A percentile compares a stretch with the other conserved stretches of the same genome.
Conservation (phyloP, 73 alveolate species). For the Diophrys sp. region DNA sequence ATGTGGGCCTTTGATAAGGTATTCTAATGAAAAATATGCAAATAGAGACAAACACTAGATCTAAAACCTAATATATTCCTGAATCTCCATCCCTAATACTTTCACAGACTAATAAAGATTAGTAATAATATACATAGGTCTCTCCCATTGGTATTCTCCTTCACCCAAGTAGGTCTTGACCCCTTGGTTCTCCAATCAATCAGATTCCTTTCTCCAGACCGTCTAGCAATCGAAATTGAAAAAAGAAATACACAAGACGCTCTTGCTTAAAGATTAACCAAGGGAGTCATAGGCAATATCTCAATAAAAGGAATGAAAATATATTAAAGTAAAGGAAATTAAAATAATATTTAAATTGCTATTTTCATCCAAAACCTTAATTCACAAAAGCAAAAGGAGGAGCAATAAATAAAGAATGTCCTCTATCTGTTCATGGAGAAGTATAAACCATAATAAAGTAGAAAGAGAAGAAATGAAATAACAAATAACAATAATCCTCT, state of each 20-base stretch:
- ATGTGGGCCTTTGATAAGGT: constrained; percentile 71
- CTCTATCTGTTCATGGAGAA: constrained; percentile 16
- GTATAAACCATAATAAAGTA: not conserved
- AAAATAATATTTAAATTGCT: constrained; percentile 55
- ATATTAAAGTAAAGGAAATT: constrained; percentile 45
- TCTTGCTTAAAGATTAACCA: constrained; percentile 40
- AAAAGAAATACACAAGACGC: constrained; percentile 56
- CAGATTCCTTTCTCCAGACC: constrained; percentile 72
- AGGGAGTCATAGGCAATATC: constrained; percentile 32
- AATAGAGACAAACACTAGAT: constrained; percentile 56
- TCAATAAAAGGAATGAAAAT: constrained; percentile 13
- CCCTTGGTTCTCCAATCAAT: constrained; percentile 70
- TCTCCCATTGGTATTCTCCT: constrained; percentile 82
- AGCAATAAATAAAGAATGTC: constrained; percentile 32
- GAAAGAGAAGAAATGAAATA: not conserved
- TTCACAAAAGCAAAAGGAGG: constrained; percentile 40
- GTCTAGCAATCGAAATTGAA: constrained; percentile 77
- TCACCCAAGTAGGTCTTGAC: constrained; percentile 80
- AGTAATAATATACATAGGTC: constrained; percentile 78
- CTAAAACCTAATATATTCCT: constrained; percentile 62
- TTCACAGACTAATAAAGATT: constrained; percentile 80
- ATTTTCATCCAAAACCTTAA: constrained; percentile 49
- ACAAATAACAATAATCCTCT: no score
- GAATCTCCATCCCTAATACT: constrained; percentile 76
- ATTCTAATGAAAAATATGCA: constrained; percentile 48